Evolutionary conservation across 2,329 filamentous ascomycete genomes (phyloP).

Genomic region (Aureobasidium sp.): DNA sequence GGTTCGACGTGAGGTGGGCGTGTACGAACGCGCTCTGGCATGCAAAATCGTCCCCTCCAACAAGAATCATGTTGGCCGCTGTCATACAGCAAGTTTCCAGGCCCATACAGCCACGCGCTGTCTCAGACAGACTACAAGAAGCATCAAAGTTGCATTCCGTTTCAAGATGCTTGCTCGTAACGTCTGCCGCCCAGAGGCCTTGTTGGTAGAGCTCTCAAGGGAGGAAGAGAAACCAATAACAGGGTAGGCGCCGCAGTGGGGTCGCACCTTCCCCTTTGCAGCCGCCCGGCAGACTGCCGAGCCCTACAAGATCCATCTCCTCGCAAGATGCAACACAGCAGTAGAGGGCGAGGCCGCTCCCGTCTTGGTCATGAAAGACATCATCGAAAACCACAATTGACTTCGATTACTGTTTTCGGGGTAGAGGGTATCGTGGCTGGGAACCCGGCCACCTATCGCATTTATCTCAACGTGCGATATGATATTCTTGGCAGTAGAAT

Average conservation of each 20-base stretch:
- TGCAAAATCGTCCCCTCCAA: not conserved
- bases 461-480: conserved; percentile 15
- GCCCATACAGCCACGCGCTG: conserved; percentile 13
- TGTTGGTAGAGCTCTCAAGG: not conserved
- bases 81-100: conserved; percentile 9
- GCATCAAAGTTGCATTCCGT: conserved; percentile 1
- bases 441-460: conserved; percentile 3
- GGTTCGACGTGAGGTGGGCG: conserved; percentile 9
- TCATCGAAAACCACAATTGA: conserved; percentile 1
- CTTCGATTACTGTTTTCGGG: conserved; percentile 10
- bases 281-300: conserved; percentile 13
- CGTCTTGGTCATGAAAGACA: conserved; percentile 6
- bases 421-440: conserved; percentile 6
- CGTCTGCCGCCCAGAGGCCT: conserved; percentile 10
- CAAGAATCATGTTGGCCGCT: not conserved
- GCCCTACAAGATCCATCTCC: conserved; percentile 1
- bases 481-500: conserved; percentile 11
- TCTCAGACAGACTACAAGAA: conserved; percentile 13
- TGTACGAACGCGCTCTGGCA: conserved; percentile 13
- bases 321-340: not conserved
- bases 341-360: conserved; percentile 10
- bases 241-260: conserved; percentile 3
- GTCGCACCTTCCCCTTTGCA: not conserved
- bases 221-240: conserved; percentile 5
- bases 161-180: conserved; percentile 14